Evolutionary conservation across 352 stramenopile genomes (phyloP), one percentile per base, ranked within the genome.

Genomic region (Phytopythium chamaehyphon): DNA sequence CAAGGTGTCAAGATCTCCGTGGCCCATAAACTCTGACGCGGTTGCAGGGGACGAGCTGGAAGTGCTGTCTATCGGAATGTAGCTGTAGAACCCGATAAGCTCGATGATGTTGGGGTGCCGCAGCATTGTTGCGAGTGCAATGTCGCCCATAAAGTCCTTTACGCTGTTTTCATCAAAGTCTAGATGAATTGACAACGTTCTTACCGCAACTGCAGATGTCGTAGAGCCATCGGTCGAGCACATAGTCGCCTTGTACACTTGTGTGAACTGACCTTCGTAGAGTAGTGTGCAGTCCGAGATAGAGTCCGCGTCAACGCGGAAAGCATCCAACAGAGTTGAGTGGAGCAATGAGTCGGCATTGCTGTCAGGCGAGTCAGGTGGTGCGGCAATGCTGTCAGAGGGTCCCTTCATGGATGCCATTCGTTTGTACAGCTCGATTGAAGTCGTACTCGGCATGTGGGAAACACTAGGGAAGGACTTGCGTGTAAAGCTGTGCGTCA

Each of bases 11-110:
- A 86, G 60, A 38, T 83, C 52, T 16, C 71, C 69, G 19, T 71
- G 73, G 1, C 59, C 51, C 61, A 80, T 71, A 38, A 63, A 76
- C 57, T 81, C 71, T 6, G 59, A 74, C 37, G 83, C 55, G 10
- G 70, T 71, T 18, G 57, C 69, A 3, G 68, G 68, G 0, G 45
- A 47, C 3, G 59, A 55, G 8, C 40, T 48, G 23, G 62, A 55
- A 11, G 65, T 48, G 33, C 69, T 69, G 2, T 56, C 52, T 6
- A 42, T 47, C 15, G 53, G 51, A 6, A 42, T 47, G 4, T 55
- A 45, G 21, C 71, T 59, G 42, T 62, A 74, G 31, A 74, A 72
- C 3, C 70, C 70, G 4, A 76, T 22, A 2, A 80, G 73, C 7
- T 60, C 55, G 8, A 74, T 66, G 40, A 80, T 70, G 2, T 58